These are phyloP conservation scores for Rhodocollybia butyracea DNA, from an alignment of 768 basidiomycete genomes.

Conservation along the genomic window DNA sequence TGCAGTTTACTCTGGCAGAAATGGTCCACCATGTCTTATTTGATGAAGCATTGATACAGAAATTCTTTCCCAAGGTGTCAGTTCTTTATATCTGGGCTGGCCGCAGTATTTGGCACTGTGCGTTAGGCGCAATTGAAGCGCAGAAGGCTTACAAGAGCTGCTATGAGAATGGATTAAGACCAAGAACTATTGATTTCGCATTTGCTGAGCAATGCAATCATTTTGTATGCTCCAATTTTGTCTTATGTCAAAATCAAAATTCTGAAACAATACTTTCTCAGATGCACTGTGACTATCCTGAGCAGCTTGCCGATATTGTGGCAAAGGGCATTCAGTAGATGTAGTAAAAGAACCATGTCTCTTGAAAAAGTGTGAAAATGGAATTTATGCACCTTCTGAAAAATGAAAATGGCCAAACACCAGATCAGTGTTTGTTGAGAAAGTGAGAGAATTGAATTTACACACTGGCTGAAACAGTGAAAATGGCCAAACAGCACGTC, in stretches of 20 bases:
- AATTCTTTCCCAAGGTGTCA: conserved; percentile 18
- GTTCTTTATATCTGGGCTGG: conserved; percentile 20
- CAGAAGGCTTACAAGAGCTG: conserved; percentile 18
- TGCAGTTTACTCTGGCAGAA: conserved; percentile 19
- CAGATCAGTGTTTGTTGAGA: too few species aligned
- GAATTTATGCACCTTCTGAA: too few species aligned
- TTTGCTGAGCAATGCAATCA: conserved; percentile 28
- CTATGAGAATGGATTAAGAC: conserved; percentile 14
- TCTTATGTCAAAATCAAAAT: not conserved
- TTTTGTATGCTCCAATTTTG: conserved; percentile 24
- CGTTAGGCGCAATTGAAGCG: conserved; percentile 20
- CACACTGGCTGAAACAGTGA: too few species aligned
- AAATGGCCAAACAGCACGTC: too few species aligned
- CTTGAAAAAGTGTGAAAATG: too few species aligned
- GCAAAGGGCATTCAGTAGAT: not conserved
- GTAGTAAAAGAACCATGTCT: too few species aligned
- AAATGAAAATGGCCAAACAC: too few species aligned
- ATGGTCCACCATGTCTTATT: conserved; percentile 19
- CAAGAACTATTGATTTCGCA: conserved; percentile 21
- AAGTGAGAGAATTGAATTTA: too few species aligned
- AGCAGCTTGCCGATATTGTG: not conserved
- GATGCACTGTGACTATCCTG: not conserved
- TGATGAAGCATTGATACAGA: conserved; percentile 7
- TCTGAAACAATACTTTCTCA: not conserved
- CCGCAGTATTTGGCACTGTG: conserved; percentile 19